Evolutionary conservation across 352 stramenopile genomes (phyloP).

Genomic region (Halophytophthora polymorphica): DNA sequence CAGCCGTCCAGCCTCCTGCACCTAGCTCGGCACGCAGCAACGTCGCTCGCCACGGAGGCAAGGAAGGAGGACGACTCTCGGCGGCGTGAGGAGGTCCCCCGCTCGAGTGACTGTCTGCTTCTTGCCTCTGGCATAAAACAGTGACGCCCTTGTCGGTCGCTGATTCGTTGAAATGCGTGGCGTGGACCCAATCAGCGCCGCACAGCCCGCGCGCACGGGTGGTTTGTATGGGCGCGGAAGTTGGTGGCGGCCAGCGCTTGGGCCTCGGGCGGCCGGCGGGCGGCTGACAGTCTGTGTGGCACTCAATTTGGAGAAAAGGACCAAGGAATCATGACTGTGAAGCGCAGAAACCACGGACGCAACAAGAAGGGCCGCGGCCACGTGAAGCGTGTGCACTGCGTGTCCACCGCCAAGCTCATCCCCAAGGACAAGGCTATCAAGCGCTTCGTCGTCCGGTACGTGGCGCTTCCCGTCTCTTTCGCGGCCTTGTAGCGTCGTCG

Average conservation of each 20-base stretch:
- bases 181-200: conserved; percentile 27
- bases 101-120: no score
- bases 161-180: conserved; percentile 20
- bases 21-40: no score
- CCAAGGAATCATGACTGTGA: conserved; percentile 97
- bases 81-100: no score
- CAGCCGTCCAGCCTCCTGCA: no score
- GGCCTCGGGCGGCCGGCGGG: conserved; percentile 12
- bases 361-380: conserved; percentile 99
- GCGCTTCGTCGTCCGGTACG: conserved; percentile 89
- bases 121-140: neutral
- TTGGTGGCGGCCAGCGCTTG: conserved; percentile 52
- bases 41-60: no score
- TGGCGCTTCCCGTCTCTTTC: conserved; percentile 5
- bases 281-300: conserved; percentile 4
- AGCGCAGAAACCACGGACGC: conserved; percentile 97
- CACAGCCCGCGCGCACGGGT: conserved; percentile 11
- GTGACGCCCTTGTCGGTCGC: neutral
- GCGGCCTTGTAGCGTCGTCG: no score
- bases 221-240: conserved; percentile 35
- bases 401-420: conserved; percentile 98
- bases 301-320: conserved; percentile 88
- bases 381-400: conserved; percentile 98
- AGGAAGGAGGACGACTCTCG: no score
- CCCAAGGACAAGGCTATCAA: conserved; percentile 96